phyloP scores from a whole-genome alignment of 208 protist species.

The Crithidia mellificae region DNA sequence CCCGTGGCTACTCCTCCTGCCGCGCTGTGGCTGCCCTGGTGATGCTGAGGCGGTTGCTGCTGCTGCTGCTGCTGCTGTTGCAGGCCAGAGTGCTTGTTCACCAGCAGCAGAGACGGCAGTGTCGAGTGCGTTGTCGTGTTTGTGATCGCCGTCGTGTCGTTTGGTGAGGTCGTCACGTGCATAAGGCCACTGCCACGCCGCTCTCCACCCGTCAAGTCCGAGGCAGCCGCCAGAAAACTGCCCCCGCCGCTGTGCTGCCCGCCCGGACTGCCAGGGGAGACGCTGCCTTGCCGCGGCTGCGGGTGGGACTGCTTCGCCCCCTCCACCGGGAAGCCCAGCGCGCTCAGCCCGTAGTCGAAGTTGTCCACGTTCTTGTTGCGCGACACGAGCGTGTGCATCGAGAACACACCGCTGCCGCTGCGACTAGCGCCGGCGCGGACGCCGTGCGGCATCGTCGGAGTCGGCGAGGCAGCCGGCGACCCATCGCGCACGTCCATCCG shows the following conservation, averaged over 20 bases:
- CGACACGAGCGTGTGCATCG: conserved; percentile 23
- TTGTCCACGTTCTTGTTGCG: conserved; percentile 33
- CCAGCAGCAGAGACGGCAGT: conserved; percentile 1
- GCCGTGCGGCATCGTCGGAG: not conserved
- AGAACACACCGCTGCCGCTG: conserved; percentile 26
- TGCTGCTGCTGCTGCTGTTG: not conserved
- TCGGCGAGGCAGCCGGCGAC: not conserved
- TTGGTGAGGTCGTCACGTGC: not conserved
- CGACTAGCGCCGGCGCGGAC: conserved; percentile 1
- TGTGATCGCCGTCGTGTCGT: not conserved
- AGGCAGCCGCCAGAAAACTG: conserved; percentile 17
- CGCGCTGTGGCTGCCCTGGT: not conserved
- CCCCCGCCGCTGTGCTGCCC: conserved; percentile 1
- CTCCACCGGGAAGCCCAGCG: conserved; percentile 43
- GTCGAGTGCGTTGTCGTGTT: not conserved
- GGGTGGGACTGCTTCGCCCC: conserved; percentile 13
- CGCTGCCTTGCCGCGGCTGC: not conserved
- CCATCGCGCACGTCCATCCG: not conserved
- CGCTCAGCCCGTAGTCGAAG: conserved; percentile 53
- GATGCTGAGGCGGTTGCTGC: no score
- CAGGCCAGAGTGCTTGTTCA: conserved; percentile 1
- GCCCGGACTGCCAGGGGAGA: not conserved
- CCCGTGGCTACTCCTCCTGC: not conserved
- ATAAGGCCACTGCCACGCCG: not conserved
- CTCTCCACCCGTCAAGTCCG: not conserved